Conservation (phyloP, 2,329 filamentous ascomycete species). For the Aspergillus neoniger region DNA sequence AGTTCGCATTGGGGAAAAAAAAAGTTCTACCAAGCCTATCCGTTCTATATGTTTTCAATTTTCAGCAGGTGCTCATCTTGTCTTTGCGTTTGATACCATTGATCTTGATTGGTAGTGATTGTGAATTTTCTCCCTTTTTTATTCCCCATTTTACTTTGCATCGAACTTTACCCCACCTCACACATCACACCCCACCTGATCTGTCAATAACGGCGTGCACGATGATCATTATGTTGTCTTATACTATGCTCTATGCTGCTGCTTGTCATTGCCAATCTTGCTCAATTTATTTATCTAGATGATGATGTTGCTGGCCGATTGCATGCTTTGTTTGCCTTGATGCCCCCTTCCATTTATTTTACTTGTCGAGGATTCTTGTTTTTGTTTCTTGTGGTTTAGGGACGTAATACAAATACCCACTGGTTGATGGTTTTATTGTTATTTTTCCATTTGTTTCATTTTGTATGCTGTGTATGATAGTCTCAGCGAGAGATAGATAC, state of each 20-base stretch:
- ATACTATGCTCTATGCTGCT: constrained; percentile 12
- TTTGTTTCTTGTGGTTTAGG: constrained; percentile 7
- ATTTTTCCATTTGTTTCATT: not conserved
- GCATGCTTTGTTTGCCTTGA: not conserved
- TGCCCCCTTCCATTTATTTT: not conserved
- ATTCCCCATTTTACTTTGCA: constrained; percentile 21
- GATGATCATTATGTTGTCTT: not conserved
- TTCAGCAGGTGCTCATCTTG: constrained; percentile 14
- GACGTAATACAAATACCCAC: constrained; percentile 19
- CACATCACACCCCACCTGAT: constrained; percentile 5
- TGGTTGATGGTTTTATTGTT: constrained; percentile 3
- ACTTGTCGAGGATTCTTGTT: not conserved
- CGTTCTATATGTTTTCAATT: constrained; percentile 2
- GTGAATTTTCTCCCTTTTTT: constrained; percentile 18
- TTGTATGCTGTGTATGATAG: constrained; percentile 1
- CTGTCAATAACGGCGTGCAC: not conserved
- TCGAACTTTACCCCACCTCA: constrained; percentile 9
- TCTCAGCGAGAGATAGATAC: constrained; percentile 1
- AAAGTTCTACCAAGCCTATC: not conserved
- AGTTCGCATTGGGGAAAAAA: not conserved
- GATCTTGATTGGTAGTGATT: constrained; percentile 16
- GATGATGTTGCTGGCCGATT: not conserved
- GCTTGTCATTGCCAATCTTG: not conserved
- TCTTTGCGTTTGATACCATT: constrained; percentile 23
- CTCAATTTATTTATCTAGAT: not conserved